These are phyloP conservation scores for Bipolaris sorokiniana DNA, from an alignment of 2,329 filamentous ascomycete genomes.

Conservation along the genomic window DNA sequence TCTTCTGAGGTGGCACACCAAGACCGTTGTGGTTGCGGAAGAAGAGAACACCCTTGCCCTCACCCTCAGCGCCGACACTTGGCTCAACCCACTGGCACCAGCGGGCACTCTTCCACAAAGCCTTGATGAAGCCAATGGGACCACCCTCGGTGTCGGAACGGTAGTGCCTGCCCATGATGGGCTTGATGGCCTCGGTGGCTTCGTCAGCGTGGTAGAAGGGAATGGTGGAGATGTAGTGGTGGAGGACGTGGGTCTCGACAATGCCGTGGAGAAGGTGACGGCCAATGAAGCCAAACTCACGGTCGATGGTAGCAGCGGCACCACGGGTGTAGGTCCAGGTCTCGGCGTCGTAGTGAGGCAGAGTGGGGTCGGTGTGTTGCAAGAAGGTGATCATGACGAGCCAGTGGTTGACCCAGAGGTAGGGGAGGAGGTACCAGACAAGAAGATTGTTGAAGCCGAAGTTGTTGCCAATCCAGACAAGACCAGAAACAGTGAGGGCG, in stretches of 20 bases:
- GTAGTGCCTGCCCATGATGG: slow-evolving; percentile 95
- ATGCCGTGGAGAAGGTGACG: slow-evolving; percentile 92
- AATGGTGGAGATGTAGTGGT: slow-evolving; percentile 96
- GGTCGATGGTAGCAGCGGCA: slow-evolving; percentile 93
- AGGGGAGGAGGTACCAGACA: slow-evolving; percentile 95
- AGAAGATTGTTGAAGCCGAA: slow-evolving; percentile 86
- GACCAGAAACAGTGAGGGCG: slow-evolving; percentile 63
- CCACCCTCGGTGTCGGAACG: slow-evolving; percentile 80
- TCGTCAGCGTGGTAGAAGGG: slow-evolving; percentile 97
- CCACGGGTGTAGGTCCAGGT: slow-evolving; percentile 94
- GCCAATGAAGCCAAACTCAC: slow-evolving; percentile 95
- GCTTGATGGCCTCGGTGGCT: slow-evolving; percentile 91
- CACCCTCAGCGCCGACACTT: slow-evolving; percentile 77
- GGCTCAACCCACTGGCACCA: slow-evolving; percentile 99
- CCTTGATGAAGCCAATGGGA: slow-evolving; percentile 77
- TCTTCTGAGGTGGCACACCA: slow-evolving; percentile 60
- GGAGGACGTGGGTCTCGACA: slow-evolving; percentile 95
- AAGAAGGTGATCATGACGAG: slow-evolving; percentile 97
- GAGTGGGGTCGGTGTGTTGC: slow-evolving; percentile 92
- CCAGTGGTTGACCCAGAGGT: slow-evolving; percentile 99
- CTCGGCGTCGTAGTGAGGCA: slow-evolving; percentile 87
- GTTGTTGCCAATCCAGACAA: slow-evolving; percentile 73
- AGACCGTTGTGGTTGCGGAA: slow-evolving; percentile 94
- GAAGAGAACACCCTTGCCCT: slow-evolving; percentile 86
- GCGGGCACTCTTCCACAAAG: slow-evolving; percentile 80